Base-by-base conservation (phyloP, 192 early-diverging fungal genomes). In the Lobulomyces angularis region DNA sequence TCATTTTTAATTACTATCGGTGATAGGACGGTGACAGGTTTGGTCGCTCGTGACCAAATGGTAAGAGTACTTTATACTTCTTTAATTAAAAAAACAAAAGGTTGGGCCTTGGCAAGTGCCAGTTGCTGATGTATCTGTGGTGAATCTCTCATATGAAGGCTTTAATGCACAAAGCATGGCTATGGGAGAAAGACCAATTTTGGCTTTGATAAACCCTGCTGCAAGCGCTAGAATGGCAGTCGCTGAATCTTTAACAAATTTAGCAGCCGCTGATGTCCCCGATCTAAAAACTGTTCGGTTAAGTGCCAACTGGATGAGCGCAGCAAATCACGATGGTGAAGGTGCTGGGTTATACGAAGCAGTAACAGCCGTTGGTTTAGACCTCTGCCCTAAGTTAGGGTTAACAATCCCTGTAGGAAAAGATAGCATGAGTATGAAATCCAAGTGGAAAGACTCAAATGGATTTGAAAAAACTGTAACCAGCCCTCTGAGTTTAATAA, bases 341-440 rank as follows among this genome's bases (percentile, higher is more conserved):
- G 95, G 91, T 14, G 69, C 88, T 20, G 74, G 80, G 33, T 60
- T 99, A 27, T 99, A 97, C 52, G 78, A 81, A 30, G 95, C 88
- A 22, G 95, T 96, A 5, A 58, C 83, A 46, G 88, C 93, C 23
- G 74, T 99, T 42, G 90, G 93, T 29, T 55, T 93, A 58, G 88
- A 88, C 32, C 59, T 99, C 38, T 97, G 95, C 63, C 89, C 87
- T 31, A 69, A 71, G 32, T 69, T 99, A 28, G 90, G 91, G 17
- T 69, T 99, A 48, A 80, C 84, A 32, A 85, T 99, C 43, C 95
- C 95, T 4, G 95, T 99, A 14, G 95, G 95, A 41, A 99, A 99
- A 72, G 95, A 99, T 66, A 96, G 91, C 6, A 92, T 97, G 91
- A 90, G 86, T 28, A 99, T 99, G 95, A 89, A 91, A 69, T 84